Evolutionary conservation across 2,329 filamentous ascomycete species (phyloP).

Genomic region (Diaporthe amygdali): DNA sequence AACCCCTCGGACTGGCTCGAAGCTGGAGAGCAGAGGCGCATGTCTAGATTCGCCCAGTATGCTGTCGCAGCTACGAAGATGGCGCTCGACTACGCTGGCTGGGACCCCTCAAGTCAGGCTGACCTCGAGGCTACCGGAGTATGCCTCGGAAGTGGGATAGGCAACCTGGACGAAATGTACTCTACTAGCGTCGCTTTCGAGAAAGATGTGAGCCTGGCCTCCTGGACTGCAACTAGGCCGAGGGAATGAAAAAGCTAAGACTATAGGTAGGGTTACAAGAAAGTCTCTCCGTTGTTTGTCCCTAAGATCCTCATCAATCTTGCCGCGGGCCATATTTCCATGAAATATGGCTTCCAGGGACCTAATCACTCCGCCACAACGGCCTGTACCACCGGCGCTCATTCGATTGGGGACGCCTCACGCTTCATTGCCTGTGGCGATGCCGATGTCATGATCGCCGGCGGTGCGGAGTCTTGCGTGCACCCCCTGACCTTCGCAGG

Average conservation of each 20-base stretch:
- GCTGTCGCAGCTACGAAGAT: slow-evolving; percentile 86
- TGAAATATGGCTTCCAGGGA: slow-evolving; percentile 87
- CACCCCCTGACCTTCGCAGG: slow-evolving; percentile 92
- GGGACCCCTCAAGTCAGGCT: slow-evolving; percentile 65
- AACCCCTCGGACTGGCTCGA: slow-evolving; percentile 58
- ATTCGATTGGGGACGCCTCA: slow-evolving; percentile 93
- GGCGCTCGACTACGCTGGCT: slow-evolving; percentile 82
- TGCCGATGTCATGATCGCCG: slow-evolving; percentile 95
- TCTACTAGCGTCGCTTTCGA: slow-evolving; percentile 79
- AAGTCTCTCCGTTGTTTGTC: slow-evolving; percentile 92
- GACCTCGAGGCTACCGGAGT: slow-evolving; percentile 83
- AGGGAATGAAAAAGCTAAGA: slow-evolving; percentile 26
- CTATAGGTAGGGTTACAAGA: slow-evolving; percentile 77
- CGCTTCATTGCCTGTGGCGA: slow-evolving; percentile 91
- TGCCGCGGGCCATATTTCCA: slow-evolving; percentile 92
- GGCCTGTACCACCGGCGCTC: slow-evolving; percentile 93
- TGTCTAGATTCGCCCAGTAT: slow-evolving; percentile 93
- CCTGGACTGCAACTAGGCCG: not conserved
- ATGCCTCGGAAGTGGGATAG: slow-evolving; percentile 93
- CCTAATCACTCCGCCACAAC: slow-evolving; percentile 94
- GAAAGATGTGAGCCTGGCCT: slow-evolving; percentile 62
- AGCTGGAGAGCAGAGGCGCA: slow-evolving; percentile 68
- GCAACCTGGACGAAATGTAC: slow-evolving; percentile 91
- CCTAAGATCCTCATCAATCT: slow-evolving; percentile 94
- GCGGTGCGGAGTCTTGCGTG: slow-evolving; percentile 92